Evolutionary conservation across 2,329 filamentous ascomycete species (phyloP), one percentile per base, ranked within the genome.

Genomic region (Pseudocercospora crystallina): DNA sequence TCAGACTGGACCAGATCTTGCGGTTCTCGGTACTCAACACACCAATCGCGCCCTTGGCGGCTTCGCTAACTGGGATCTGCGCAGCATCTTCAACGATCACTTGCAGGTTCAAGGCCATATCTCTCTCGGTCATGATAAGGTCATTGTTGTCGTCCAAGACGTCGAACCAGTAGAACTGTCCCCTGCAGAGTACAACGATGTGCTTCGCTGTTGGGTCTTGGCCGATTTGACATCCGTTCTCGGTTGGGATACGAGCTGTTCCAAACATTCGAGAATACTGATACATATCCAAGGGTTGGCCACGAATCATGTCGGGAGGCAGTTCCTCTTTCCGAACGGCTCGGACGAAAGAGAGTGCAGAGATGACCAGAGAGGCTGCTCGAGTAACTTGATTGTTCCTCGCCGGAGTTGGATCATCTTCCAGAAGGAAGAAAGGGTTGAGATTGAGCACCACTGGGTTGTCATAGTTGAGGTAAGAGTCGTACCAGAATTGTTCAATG

Each of bases 401-500:
- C 39, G 92, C 91, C 2, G 94, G 94, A 1, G 94, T 99, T 0
- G 94, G 94, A 65, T 99, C 94, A 76, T 99, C 94, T 71, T 96
- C 94, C 45, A 99, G 79, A 49, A 99, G 77, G 75, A 99, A 99
- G 74, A 99, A 99, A 0, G 94, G 94, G 66, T 99, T 99, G 58
- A 99, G 76, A 72, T 99, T 97, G 60, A 99, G 80, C 35, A 99
- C 94, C 35, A 99, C 94, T 0, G 94, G 91, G 65, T 96, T 97
- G 69, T 97, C 94, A 67, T 87, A 99, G 73, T 97, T 97, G 57
- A 99, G 79, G 67, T 97, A 99, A 29, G 94, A 97, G 70, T 99
- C 94, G 69, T 97, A 97, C 94, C 92, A 99, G 64, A 99, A 99
- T 65, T 99, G 94, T 69, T 97, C 94, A 63, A 99, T 97, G 68